Evolutionary conservation across 1,284 basidiomycete species (phyloP).

Genomic region (Fomitopsis betulina): DNA sequence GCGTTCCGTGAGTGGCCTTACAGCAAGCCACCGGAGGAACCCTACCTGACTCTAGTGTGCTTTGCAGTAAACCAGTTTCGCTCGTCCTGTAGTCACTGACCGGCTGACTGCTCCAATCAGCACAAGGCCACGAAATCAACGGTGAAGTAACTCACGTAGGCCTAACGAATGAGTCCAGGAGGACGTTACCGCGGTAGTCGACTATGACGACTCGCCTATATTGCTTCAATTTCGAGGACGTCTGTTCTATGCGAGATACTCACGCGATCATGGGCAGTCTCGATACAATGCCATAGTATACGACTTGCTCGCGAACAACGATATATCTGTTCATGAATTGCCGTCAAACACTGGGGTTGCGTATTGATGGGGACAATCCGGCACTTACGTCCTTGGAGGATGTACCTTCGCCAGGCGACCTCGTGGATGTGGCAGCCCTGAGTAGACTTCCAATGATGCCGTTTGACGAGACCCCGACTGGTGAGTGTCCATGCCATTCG

Average conservation of each 20-base stretch:
- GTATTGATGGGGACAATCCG: not conserved
- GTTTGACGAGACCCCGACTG: not conserved
- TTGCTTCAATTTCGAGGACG: constrained; percentile 23
- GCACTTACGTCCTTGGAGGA: not conserved
- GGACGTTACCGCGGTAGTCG: constrained; percentile 45
- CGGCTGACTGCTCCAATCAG: constrained; percentile 29
- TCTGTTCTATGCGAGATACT: constrained; percentile 20
- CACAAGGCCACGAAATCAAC: not conserved
- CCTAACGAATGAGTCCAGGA: constrained; percentile 50
- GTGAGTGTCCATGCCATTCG: constrained; percentile 3
- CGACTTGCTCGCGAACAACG: constrained; percentile 40
- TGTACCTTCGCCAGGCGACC: not conserved
- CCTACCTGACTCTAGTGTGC: constrained; percentile 38
- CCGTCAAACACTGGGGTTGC: not conserved
- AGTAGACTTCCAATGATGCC: not conserved
- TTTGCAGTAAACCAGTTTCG: constrained; percentile 42
- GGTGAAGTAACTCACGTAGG: constrained; percentile 41
- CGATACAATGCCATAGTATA: constrained; percentile 35
- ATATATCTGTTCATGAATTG: constrained; percentile 33
- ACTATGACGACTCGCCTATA: constrained; percentile 35
- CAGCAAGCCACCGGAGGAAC: not conserved
- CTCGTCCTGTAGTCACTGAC: constrained; percentile 44
- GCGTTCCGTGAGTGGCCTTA: not conserved
- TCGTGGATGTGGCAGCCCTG: not conserved
- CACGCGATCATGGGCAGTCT: constrained; percentile 50